Conservation (phyloP, 305 asterid species). For the Fraxinus angustifolia region DNA sequence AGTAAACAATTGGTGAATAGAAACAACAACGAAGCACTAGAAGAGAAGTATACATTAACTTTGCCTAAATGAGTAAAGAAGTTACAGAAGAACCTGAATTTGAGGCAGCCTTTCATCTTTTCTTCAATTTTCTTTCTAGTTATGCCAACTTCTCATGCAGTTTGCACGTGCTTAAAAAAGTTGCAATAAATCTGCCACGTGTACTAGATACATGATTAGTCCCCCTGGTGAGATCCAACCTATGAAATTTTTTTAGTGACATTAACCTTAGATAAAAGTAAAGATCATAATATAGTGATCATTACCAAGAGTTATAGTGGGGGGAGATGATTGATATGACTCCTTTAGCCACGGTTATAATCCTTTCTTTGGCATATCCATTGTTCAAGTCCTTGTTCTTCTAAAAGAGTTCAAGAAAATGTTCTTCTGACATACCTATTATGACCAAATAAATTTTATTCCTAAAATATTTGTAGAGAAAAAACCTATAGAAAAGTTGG, state of each 20-base stretch:
- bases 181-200: not conserved
- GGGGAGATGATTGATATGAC: not conserved
- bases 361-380: not conserved
- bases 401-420: not conserved
- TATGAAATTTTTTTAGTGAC: not conserved
- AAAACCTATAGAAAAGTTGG: not conserved
- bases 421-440: not conserved
- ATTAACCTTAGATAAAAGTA: not conserved
- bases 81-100: not conserved
- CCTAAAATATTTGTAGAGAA: not conserved
- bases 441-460: not conserved
- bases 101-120: not conserved
- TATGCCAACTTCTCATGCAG: not conserved
- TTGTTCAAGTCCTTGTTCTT: not conserved
- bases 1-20: not conserved
- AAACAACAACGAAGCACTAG: not conserved
- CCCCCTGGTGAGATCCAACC: not conserved
- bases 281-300: not conserved
- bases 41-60: not conserved
- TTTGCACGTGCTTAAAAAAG: too few relatives aligned
- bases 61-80: not conserved
- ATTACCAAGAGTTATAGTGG: not conserved
- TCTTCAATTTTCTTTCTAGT: not conserved
- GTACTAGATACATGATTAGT: not conserved
- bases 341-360: not conserved